Conservation (phyloP, 2,329 filamentous ascomycete genomes). For the Monosporascus sp. region DNA sequence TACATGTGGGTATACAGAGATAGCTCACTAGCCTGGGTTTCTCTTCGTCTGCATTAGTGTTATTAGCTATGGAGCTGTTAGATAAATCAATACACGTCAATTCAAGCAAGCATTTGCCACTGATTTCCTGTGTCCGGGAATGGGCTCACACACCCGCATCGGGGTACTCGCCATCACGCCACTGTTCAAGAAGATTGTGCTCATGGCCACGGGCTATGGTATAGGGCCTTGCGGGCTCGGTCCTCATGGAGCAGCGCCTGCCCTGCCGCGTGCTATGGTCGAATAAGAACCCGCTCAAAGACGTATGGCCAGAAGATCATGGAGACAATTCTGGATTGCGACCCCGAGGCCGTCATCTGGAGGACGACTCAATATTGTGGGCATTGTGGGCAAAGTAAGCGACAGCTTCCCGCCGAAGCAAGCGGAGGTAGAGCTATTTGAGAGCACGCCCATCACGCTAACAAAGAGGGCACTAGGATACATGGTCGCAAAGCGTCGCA, state of each 20-base stretch:
- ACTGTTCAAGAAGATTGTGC: conserved; percentile 54
- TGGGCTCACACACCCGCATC: too few relatives aligned
- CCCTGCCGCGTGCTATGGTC: conserved; percentile 64
- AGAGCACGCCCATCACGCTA: too few relatives aligned
- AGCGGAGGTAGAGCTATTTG: too few relatives aligned
- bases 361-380: conserved; percentile 18
- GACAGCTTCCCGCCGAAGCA: too few relatives aligned
- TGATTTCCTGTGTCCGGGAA: not conserved
- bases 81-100: not conserved
- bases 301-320: conserved; percentile 59
- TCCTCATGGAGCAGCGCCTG: conserved; percentile 47
- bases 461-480: too few relatives aligned
- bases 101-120: not conserved
- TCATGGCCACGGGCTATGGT: conserved; percentile 69
- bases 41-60: not conserved
- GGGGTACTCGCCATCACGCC: too few relatives aligned
- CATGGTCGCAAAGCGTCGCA: too few relatives aligned
- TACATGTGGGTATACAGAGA: not conserved
- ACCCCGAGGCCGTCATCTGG: conserved; percentile 61
- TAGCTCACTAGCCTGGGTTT: too few relatives aligned
- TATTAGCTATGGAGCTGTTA: not conserved
- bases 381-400: too few relatives aligned
- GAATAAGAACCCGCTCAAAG: conserved; percentile 51
- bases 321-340: conserved; percentile 47
- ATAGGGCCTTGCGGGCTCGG: conserved; percentile 66